Percentiles rank a stretch among this genome's conserved stretches.
phyloP scores from a whole-genome alignment of 2,329 filamentous ascomycete species.

The Sporothrix mexicana region DNA sequence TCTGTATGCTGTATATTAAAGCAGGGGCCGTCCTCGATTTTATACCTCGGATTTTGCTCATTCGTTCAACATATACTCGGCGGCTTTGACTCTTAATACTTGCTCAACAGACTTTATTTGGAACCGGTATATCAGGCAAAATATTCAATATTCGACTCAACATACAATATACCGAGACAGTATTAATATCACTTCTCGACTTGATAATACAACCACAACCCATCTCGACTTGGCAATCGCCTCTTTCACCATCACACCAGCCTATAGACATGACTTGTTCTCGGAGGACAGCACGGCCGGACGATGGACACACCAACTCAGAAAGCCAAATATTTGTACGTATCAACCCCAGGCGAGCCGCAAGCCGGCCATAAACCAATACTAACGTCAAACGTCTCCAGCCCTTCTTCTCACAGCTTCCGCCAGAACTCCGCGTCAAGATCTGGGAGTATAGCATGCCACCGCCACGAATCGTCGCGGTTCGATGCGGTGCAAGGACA shows the following conservation, averaged over 20 bases:
- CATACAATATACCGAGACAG: neutral
- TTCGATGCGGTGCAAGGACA: conserved; percentile 44
- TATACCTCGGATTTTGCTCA: no score
- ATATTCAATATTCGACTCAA: neutral
- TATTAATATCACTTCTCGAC: no score
- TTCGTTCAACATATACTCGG: no score
- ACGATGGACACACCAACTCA: neutral
- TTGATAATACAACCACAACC: no score
- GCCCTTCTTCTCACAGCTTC: conserved; percentile 52
- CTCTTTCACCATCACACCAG: neutral
- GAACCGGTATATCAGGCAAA: no score
- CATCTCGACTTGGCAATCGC: no score
- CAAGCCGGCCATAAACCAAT: neutral
- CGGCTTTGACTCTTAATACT: no score
- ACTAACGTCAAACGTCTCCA: conserved; percentile 37
- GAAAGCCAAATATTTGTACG: conserved; percentile 10
- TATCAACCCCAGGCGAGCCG: neutral
- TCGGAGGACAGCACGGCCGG: no score
- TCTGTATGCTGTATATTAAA: no score
- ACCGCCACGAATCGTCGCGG: conserved; percentile 51
- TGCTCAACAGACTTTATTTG: no score
- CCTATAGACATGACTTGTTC: neutral
- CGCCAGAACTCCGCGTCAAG: conserved; percentile 54
- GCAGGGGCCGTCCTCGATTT: no score
- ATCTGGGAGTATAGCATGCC: conserved; percentile 56